Percentiles rank a stretch among this genome's conserved stretches.
Evolutionary conservation across 1,284 basidiomycete genomes (phyloP).

Genomic region (Irpex lacteus): DNA sequence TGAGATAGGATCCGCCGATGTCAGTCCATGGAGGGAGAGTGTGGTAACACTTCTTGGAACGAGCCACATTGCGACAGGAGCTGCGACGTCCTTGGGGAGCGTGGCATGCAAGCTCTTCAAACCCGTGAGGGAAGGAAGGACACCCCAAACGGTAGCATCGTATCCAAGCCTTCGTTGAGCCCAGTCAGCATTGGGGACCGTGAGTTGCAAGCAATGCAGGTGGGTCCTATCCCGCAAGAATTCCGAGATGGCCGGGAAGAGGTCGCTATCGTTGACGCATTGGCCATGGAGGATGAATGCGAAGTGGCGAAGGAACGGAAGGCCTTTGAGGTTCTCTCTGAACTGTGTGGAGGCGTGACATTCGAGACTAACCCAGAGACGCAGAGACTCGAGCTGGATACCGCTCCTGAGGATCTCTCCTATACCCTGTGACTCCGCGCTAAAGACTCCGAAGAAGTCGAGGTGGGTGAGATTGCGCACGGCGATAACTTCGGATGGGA

Average conservation of each 20-base stretch:
- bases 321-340: constrained; percentile 35
- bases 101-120: constrained; percentile 55
- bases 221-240: constrained; percentile 59
- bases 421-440: constrained; percentile 46
- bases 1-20: constrained; percentile 28
- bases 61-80: constrained; percentile 64
- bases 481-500: constrained; percentile 50
- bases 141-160: constrained; percentile 66
- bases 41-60: constrained; percentile 57
- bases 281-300: constrained; percentile 51
- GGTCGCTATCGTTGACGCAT: constrained; percentile 50
- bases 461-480: constrained; percentile 63
- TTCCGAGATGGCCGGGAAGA: constrained; percentile 65
- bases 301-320: constrained; percentile 66
- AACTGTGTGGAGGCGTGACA: constrained; percentile 49
- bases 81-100: constrained; percentile 60
- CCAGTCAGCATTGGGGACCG: constrained; percentile 45
- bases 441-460: constrained; percentile 57
- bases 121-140: constrained; percentile 54
- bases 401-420: constrained; percentile 57
- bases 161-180: constrained; percentile 55
- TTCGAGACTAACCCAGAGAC: constrained; percentile 51
- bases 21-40: constrained; percentile 46
- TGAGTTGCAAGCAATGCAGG: constrained; percentile 50
- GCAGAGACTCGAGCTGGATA: constrained; percentile 59